phyloP scores from a whole-genome alignment of 495 filamentous ascomycete species.

The Rostrohypoxylon terebratum region DNA sequence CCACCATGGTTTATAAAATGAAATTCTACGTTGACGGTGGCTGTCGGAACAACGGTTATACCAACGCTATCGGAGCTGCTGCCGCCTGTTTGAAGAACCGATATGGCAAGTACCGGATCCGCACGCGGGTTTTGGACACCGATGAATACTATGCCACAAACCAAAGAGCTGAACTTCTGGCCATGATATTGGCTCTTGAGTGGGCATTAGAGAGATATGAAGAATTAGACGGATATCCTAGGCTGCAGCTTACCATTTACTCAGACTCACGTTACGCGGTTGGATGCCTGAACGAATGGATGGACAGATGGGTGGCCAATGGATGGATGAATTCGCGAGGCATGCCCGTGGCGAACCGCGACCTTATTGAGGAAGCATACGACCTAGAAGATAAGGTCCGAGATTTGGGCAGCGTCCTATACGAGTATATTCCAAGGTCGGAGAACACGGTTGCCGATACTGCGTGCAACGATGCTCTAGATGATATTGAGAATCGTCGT shows the following conservation, averaged over 20 bases:
- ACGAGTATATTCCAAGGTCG: constrained; percentile 41
- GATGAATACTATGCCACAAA: constrained; percentile 48
- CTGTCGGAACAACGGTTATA: constrained; percentile 53
- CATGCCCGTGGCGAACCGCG: constrained; percentile 47
- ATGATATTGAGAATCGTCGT: background rate
- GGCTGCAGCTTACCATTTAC: constrained; percentile 41
- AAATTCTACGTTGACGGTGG: constrained; percentile 55
- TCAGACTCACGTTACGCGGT: constrained; percentile 52
- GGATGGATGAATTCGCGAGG: constrained; percentile 48
- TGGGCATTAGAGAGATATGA: constrained; percentile 48
- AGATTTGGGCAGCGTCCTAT: constrained; percentile 48
- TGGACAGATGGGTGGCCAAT: constrained; percentile 47
- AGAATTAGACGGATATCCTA: constrained; percentile 19
- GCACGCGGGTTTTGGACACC: background rate
- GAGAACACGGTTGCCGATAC: constrained; percentile 44
- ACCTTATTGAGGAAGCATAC: constrained; percentile 52
- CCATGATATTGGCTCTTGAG: constrained; percentile 55
- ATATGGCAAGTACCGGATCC: background rate
- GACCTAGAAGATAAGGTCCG: constrained; percentile 46
- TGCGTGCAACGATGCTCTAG: constrained; percentile 23
- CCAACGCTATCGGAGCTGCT: constrained; percentile 50
- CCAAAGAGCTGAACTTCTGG: constrained; percentile 56
- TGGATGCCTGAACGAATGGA: constrained; percentile 47
- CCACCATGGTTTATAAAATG: constrained; percentile 56
- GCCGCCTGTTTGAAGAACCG: constrained; percentile 47